These are phyloP conservation scores for Vitis riparia DNA, from an alignment of 164 flowering plant genomes.

Conservation along the genomic window DNA sequence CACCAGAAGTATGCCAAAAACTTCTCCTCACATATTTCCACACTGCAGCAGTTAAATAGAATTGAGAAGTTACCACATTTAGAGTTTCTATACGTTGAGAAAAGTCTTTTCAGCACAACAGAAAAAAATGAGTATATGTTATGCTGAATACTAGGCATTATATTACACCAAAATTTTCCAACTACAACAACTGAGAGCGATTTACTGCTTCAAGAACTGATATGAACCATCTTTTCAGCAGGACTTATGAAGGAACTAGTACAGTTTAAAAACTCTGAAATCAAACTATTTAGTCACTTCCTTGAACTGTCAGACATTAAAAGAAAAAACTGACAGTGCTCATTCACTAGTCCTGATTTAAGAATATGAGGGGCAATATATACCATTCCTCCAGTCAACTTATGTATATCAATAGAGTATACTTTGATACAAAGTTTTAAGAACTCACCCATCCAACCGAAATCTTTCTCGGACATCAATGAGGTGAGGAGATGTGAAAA, in stretches of 20 bases:
- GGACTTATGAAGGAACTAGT: neutral
- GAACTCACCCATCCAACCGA: slow-evolving; percentile 85
- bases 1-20: slow-evolving; percentile 97
- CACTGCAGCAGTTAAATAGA: slow-evolving; percentile 43
- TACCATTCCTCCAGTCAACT: neutral
- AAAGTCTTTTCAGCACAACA: neutral
- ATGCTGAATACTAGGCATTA: neutral
- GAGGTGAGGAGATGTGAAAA: slow-evolving; percentile 97
- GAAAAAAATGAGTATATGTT: neutral
- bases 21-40: slow-evolving; percentile 83
- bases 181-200: neutral
- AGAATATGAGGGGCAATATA: no score
- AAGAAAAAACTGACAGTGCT: no score
- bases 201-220: neutral
- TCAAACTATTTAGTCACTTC: no score
- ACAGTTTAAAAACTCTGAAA: no score
- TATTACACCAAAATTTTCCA: neutral
- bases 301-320: no score
- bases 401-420: neutral
- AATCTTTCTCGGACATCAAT: slow-evolving; percentile 97
- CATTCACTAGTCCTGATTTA: no score
- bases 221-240: neutral
- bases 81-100: neutral
- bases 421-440: neutral
- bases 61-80: neutral